Evolutionary conservation across 2,329 filamentous ascomycete species (phyloP).

Genomic region (Ascochyta lentis): DNA sequence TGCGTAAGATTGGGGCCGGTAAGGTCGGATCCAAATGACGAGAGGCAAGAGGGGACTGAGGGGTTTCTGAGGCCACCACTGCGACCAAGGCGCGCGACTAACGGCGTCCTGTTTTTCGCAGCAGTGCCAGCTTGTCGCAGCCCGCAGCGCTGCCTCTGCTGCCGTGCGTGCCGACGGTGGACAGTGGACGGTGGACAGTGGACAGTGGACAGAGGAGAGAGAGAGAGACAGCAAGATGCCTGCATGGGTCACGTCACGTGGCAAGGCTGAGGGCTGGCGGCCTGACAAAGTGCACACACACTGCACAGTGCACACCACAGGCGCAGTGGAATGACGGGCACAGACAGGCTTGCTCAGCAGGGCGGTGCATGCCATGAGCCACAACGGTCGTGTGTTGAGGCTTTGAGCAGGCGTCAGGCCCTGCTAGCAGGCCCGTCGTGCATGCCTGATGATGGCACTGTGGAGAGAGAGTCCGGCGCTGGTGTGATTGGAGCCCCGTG

Average conservation of each 20-base stretch:
- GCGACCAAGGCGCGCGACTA: slow-evolving; percentile 18
- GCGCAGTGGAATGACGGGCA: no score
- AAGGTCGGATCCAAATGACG: slow-evolving; percentile 26
- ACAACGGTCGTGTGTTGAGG: slow-evolving; percentile 11
- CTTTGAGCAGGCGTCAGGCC: slow-evolving; percentile 9
- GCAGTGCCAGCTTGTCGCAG: slow-evolving; percentile 19
- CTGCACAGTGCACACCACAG: neutral
- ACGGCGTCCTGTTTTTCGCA: slow-evolving; percentile 23
- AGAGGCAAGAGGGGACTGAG: slow-evolving; percentile 15
- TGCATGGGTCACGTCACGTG: no score
- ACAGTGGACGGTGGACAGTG: no score
- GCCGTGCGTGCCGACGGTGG: slow-evolving; percentile 9
- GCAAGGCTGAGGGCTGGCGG: slow-evolving; percentile 14
- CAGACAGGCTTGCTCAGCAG: slow-evolving; percentile 14
- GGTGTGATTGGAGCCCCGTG: slow-evolving; percentile 22
- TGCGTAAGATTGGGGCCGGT: slow-evolving; percentile 22
- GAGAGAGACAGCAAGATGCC: neutral
- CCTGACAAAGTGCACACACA: slow-evolving; percentile 11
- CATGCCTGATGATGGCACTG: slow-evolving; percentile 24
- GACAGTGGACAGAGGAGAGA: neutral
- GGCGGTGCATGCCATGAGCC: slow-evolving; percentile 21
- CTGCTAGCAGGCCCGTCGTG: slow-evolving; percentile 9
- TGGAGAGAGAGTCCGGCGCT: slow-evolving; percentile 14
- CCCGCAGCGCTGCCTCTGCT: slow-evolving; percentile 4
- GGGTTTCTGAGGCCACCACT: slow-evolving; percentile 18